A percentile compares a stretch with the other conserved stretches of the same genome.
Conservation (phyloP, 2,329 filamentous ascomycete genomes). For the Westerdykella aurantiaca region DNA sequence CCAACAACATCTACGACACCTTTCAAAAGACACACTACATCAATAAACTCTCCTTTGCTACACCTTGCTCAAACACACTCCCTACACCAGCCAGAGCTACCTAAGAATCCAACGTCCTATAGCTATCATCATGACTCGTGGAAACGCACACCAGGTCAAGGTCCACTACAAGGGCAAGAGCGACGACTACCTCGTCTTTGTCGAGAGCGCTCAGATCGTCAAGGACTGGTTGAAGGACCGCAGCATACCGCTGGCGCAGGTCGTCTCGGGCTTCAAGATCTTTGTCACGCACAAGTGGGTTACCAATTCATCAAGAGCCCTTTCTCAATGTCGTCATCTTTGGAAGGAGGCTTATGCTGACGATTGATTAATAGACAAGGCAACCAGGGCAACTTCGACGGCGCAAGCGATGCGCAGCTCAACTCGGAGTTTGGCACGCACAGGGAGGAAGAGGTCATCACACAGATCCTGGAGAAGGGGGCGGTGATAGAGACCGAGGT, state of each 20-base stretch:
- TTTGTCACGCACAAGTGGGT: constrained; percentile 85
- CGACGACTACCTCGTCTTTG: constrained; percentile 65
- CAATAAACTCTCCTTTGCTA: constrained; percentile 4
- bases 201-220: constrained; percentile 57
- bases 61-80: constrained; percentile 1
- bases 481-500: constrained; percentile 34
- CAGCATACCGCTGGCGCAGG: constrained; percentile 72
- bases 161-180: constrained; percentile 76
- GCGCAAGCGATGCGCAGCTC: constrained; percentile 66
- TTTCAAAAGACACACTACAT: background rate
- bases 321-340: constrained; percentile 1
- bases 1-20: background rate
- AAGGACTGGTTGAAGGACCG: constrained; percentile 80
- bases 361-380: constrained; percentile 60
- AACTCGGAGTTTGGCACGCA: constrained; percentile 83
- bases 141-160: constrained; percentile 60
- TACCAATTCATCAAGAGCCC: too few species aligned
- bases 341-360: background rate
- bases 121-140: constrained; percentile 30
- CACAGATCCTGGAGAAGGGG: constrained; percentile 74
- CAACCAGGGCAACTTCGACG: constrained; percentile 70
- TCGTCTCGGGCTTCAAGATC: constrained; percentile 82
- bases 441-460: constrained; percentile 73
- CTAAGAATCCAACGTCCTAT: constrained; percentile 2
- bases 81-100: background rate